phyloP scores from a whole-genome alignment of 768 basidiomycete genomes.

The Leccinum boreale region DNA sequence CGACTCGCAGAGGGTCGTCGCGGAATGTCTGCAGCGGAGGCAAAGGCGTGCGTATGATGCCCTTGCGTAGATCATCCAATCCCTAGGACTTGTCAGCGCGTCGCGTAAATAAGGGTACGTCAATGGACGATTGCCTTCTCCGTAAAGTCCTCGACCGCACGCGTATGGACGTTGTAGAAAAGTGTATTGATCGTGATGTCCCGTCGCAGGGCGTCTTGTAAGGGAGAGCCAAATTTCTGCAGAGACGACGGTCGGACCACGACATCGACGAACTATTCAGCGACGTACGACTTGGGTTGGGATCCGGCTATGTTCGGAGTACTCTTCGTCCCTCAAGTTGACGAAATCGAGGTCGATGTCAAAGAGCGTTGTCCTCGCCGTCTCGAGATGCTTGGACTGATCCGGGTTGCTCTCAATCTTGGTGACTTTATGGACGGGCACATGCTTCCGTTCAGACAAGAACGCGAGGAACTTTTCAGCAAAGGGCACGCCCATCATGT shows the following conservation, averaged over 20 bases:
- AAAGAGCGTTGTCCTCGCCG: slow-evolving; percentile 78
- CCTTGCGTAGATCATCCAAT: slow-evolving; percentile 73
- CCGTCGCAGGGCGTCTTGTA: slow-evolving; percentile 85
- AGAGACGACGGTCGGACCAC: not conserved
- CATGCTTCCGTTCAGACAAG: slow-evolving; percentile 28
- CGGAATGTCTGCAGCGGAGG: slow-evolving; percentile 83
- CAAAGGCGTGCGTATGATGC: slow-evolving; percentile 85
- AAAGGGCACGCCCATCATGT: slow-evolving; percentile 89
- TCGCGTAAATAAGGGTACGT: not conserved
- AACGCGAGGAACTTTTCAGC: slow-evolving; percentile 74
- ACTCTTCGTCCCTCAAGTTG: slow-evolving; percentile 89
- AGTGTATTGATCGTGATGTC: slow-evolving; percentile 95
- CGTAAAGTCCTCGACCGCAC: slow-evolving; percentile 83
- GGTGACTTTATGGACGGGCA: slow-evolving; percentile 52
- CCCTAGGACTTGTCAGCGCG: slow-evolving; percentile 48
- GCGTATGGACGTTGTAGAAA: slow-evolving; percentile 93
- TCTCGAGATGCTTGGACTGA: slow-evolving; percentile 97
- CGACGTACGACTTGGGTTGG: slow-evolving; percentile 77
- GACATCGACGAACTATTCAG: not conserved
- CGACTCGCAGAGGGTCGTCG: slow-evolving; percentile 92
- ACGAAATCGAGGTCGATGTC: slow-evolving; percentile 90
- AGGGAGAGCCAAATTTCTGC: slow-evolving; percentile 87
- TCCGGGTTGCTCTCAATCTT: slow-evolving; percentile 93
- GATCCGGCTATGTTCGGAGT: slow-evolving; percentile 83
- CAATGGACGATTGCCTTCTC: slow-evolving; percentile 50